phyloP scores from a whole-genome alignment of 768 basidiomycete species.

The Dendrothele bispora region DNA sequence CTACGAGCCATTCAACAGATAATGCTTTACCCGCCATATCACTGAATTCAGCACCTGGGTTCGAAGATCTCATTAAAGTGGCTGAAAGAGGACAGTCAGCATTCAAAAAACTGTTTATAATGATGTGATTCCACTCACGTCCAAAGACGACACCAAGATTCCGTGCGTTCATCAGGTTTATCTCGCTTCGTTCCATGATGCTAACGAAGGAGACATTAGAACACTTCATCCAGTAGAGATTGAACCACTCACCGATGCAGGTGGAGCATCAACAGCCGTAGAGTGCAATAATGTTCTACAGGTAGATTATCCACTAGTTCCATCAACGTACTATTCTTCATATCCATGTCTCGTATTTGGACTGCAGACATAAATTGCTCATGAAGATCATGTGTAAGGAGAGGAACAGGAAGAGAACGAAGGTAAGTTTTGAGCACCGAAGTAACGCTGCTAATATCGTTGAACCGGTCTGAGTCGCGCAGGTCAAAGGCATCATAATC shows the following conservation, averaged over 20 bases:
- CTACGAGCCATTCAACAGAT: slow-evolving; percentile 92
- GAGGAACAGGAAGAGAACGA: slow-evolving; percentile 85
- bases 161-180: slow-evolving; percentile 91
- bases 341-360: slow-evolving; percentile 58
- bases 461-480: slow-evolving; percentile 83
- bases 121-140: slow-evolving; percentile 58
- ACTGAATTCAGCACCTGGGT: slow-evolving; percentile 86
- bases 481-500: slow-evolving; percentile 90
- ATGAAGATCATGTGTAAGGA: slow-evolving; percentile 89
- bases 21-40: slow-evolving; percentile 98
- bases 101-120: not conserved
- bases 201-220: slow-evolving; percentile 24
- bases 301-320: slow-evolving; percentile 80
- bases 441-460: slow-evolving; percentile 96
- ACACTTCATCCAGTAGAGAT: not conserved
- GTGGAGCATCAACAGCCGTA: slow-evolving; percentile 83
- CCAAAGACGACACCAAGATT: slow-evolving; percentile 98
- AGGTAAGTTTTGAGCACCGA: slow-evolving; percentile 97
- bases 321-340: slow-evolving; percentile 60
- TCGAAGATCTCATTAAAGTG: slow-evolving; percentile 88
- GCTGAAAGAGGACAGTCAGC: slow-evolving; percentile 48
- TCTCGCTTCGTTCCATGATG: slow-evolving; percentile 64
- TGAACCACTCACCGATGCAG: slow-evolving; percentile 64
- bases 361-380: slow-evolving; percentile 85
- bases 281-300: slow-evolving; percentile 82